Conservation (phyloP, 116 monocot species). For the Cymodocea nodosa region DNA sequence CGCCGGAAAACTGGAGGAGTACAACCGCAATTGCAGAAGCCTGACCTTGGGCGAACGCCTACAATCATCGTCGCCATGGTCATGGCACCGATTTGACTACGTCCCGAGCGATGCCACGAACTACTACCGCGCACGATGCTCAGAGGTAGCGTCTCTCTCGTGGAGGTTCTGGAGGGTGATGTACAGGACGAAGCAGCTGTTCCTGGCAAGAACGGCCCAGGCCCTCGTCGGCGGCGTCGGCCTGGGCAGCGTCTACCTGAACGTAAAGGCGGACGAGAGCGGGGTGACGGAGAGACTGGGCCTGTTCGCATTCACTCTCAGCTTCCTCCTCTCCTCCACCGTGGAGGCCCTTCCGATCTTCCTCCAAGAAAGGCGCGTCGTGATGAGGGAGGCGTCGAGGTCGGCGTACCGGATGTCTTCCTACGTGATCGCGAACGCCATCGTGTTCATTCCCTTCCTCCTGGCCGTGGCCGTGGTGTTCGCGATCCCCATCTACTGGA, state of each 20-base stretch:
- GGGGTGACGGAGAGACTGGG: constrained; percentile 65
- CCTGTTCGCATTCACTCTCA: constrained; percentile 79
- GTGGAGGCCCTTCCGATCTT: constrained; percentile 78
- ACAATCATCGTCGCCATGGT: not conserved
- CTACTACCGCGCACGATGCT: constrained; percentile 19
- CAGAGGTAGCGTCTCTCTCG: constrained; percentile 40
- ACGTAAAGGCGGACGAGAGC: constrained; percentile 19
- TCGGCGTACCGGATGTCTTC: constrained; percentile 71
- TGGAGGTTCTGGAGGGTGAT: constrained; percentile 64
- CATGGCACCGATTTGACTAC: too few relatives aligned
- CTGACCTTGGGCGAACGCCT: not conserved
- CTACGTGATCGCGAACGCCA: constrained; percentile 46
- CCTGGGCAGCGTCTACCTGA: constrained; percentile 67
- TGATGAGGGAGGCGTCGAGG: constrained; percentile 72
- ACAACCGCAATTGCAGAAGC: not conserved
- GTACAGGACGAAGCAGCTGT: constrained; percentile 69
- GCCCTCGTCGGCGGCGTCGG: constrained; percentile 64
- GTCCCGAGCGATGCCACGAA: too few relatives aligned
- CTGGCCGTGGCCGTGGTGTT: constrained; percentile 40
- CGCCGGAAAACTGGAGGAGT: constrained; percentile 26
- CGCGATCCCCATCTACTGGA: constrained; percentile 44
- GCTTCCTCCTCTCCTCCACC: constrained; percentile 89
- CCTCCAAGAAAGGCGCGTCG: constrained; percentile 59
- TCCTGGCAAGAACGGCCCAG: constrained; percentile 59
- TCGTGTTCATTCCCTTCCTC: constrained; percentile 45